These are phyloP conservation scores for Cenchrus purpureus DNA, from an alignment of 176 grass and related monocot genomes.

Conservation along the genomic window DNA sequence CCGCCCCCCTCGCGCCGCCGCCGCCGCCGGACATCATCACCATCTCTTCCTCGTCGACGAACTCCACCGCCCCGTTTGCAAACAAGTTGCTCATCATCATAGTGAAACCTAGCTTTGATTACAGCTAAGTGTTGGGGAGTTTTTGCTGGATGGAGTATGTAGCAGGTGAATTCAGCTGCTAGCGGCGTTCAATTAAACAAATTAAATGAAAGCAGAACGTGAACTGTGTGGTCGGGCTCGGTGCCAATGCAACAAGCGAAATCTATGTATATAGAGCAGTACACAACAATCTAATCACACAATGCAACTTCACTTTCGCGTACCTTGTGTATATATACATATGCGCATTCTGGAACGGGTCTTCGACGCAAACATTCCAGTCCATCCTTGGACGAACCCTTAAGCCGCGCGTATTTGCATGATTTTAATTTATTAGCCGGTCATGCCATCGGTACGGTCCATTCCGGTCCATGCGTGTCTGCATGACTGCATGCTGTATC, in stretches of 20 bases:
- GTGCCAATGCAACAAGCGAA: too few relatives aligned
- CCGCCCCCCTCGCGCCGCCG: neutral
- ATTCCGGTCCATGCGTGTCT: neutral
- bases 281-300: too few relatives aligned
- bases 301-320: too few relatives aligned
- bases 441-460: neutral
- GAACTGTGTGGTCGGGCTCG: too few relatives aligned
- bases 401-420: neutral
- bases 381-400: neutral
- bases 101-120: neutral
- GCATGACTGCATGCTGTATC: neutral
- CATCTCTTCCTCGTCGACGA: slow-evolving; percentile 25
- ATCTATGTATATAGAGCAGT: too few relatives aligned
- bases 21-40: neutral
- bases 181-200: too few relatives aligned
- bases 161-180: too few relatives aligned
- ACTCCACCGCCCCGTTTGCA: neutral
- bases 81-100: neutral
- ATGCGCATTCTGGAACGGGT: too few relatives aligned
- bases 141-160: too few relatives aligned
- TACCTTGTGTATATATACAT: too few relatives aligned
- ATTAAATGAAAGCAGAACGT: too few relatives aligned
- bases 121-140: neutral
- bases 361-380: neutral
- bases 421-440: neutral